These are phyloP conservation scores for Diaporthe citrichinensis DNA, from an alignment of 2,329 filamentous ascomycete genomes.

Conservation along the genomic window DNA sequence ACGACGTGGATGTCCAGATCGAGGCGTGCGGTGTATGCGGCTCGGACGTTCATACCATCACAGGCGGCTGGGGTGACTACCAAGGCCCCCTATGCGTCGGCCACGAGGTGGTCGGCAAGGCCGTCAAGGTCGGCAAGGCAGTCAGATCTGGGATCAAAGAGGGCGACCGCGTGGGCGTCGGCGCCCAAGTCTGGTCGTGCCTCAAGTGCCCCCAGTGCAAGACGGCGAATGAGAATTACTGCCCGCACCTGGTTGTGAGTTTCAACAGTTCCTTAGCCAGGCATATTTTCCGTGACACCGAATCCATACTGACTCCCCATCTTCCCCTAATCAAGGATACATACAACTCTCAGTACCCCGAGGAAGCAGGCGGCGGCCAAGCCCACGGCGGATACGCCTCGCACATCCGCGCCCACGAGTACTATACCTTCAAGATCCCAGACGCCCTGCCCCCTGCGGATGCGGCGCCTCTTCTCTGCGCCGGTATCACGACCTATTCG, in stretches of 20 bases:
- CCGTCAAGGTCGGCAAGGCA: constrained; percentile 60
- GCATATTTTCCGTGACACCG: too few species aligned
- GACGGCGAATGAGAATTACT: constrained; percentile 65
- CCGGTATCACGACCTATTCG: constrained; percentile 80
- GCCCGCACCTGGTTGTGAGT: constrained; percentile 59
- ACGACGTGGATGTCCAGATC: constrained; percentile 80
- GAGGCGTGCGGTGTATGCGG: constrained; percentile 76
- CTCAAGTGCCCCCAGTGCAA: constrained; percentile 64
- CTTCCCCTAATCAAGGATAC: constrained; percentile 58
- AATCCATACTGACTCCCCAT: neutral
- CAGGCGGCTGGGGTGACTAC: constrained; percentile 65
- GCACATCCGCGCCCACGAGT: constrained; percentile 64
- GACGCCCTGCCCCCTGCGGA: constrained; percentile 63
- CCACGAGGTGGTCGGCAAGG: constrained; percentile 72
- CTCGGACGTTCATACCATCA: constrained; percentile 72
- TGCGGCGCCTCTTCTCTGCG: constrained; percentile 81
- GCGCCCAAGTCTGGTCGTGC: constrained; percentile 72
- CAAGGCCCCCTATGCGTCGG: constrained; percentile 66
- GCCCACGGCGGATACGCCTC: constrained; percentile 76
- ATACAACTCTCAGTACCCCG: constrained; percentile 67
- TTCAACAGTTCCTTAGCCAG: neutral
- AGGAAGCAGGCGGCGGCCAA: constrained; percentile 65
- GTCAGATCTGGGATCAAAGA: constrained; percentile 62
- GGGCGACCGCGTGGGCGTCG: constrained; percentile 76
- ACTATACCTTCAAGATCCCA: constrained; percentile 73